Evolutionary conservation across 177 flowering plant species (phyloP), one percentile per base, ranked within the genome.

Genomic region (Vitis hybrid): DNA sequence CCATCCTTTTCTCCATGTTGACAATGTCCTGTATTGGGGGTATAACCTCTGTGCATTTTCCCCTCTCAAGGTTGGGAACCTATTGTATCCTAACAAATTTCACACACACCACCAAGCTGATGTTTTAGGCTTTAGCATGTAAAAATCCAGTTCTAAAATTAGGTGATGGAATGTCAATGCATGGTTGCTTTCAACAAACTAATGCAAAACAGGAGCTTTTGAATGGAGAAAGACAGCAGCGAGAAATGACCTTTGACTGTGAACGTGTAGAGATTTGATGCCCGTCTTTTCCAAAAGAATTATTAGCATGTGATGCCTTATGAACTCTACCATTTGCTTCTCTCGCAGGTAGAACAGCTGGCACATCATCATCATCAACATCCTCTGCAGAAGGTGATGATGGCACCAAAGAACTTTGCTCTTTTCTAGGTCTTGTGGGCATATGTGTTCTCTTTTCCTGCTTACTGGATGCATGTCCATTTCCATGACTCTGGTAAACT

Each of bases 301-400:
- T 76, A 52, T 50, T 67, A 48, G 69, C 63, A 40, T 55, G 54
- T 4, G 62, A 65, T 55, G 68, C 70, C 48, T 67, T 80, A 9
- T 65, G 60, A 56, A 55, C 59, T 51, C 62, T 70, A 3, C 73
- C 79, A 58, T 67, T 76, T 18, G 63, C 67, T 52, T n/a, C 54
- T 60, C 64, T 67, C 14, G 60, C 74, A 66, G 74, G 68, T 51
- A 14, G 19, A 54, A 2, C 50, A 52, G 40, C 55, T 51, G 48
- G 75, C 69, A 55, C 48, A 11, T 79, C 81, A 60, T 65, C 75
- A 60, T 74, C 83, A 74, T 72, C 73, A 27, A 57, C 74, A 66
- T 77, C 80, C 14, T 78, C 81, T 13, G 55, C 66, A 32, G 82
- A 67, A 54, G 82, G 68, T 14, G 86, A 77, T 58, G 76, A 56